These are phyloP conservation scores for Alternaria gaisen DNA, from an alignment of 2,329 filamentous ascomycete species.

Conservation along the genomic window DNA sequence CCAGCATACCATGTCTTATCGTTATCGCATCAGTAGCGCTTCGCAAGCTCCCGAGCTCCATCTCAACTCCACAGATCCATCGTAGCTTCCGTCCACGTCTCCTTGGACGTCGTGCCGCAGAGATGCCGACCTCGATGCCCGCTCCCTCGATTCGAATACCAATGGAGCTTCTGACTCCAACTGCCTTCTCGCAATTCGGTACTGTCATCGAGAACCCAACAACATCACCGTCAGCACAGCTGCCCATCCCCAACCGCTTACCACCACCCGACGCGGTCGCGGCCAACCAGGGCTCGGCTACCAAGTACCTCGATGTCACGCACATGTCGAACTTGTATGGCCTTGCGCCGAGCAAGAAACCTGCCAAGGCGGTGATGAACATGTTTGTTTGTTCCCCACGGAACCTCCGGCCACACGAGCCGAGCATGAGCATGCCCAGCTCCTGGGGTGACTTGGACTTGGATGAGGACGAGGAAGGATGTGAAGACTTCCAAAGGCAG, in stretches of 20 bases:
- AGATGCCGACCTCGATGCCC: constrained; percentile 52
- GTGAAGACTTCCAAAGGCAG: constrained; percentile 31
- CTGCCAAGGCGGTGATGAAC: constrained; percentile 74
- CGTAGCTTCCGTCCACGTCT: constrained; percentile 5
- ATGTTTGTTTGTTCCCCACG: constrained; percentile 88
- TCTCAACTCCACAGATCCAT: constrained; percentile 11
- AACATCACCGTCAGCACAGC: constrained; percentile 55
- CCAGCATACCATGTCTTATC: constrained; percentile 9
- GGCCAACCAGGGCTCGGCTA: constrained; percentile 85
- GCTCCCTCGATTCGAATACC: constrained; percentile 58
- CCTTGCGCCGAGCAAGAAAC: constrained; percentile 67
- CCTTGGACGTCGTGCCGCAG: constrained; percentile 16
- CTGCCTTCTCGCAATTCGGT: constrained; percentile 80
- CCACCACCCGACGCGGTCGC: constrained; percentile 60
- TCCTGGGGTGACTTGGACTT: constrained; percentile 47
- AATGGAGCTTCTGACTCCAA: constrained; percentile 72
- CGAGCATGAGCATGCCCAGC: constrained; percentile 46
- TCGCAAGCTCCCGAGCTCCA: constrained; percentile 27
- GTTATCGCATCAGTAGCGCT: constrained; percentile 21
- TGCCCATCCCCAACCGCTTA: constrained; percentile 59
- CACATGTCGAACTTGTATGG: constrained; percentile 74
- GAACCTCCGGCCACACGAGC: constrained; percentile 56
- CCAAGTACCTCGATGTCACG: constrained; percentile 87
- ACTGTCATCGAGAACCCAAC: constrained; percentile 80
- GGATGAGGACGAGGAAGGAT: constrained; percentile 44